These are phyloP conservation scores for Ogataea degrootiae DNA, from an alignment of 805 yeast genomes.

Conservation along the genomic window DNA sequence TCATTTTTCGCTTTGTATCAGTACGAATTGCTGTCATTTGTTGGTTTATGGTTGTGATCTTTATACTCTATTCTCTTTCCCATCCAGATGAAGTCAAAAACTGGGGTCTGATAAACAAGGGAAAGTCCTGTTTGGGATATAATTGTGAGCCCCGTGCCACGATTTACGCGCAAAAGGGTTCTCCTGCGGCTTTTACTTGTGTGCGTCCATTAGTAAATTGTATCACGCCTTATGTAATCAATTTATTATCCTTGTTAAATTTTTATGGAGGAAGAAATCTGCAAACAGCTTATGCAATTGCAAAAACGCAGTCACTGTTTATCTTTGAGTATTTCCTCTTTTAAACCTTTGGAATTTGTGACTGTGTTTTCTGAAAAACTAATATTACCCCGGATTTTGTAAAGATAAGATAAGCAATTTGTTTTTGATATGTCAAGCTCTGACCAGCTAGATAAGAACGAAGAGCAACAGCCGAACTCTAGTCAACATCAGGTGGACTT, in stretches of 20 bases:
- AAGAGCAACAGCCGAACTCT: background rate
- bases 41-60: no score
- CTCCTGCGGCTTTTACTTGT: no score
- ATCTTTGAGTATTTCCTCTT: constrained; percentile 8
- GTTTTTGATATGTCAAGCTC: background rate
- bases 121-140: no score
- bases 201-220: no score
- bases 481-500: background rate
- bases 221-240: no score
- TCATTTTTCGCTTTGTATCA: no score
- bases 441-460: background rate
- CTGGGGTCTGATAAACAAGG: no score
- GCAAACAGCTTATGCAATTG: background rate
- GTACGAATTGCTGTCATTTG: no score
- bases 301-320: constrained; percentile 4
- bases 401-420: constrained; percentile 11
- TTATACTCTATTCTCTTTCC: no score
- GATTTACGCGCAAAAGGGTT: no score
- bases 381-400: constrained; percentile 17
- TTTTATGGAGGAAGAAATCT: background rate
- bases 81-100: no score
- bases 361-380: constrained; percentile 20
- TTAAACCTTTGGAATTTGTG: constrained; percentile 11
- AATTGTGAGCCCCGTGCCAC: no score
- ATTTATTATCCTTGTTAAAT: background rate